Evolutionary conservation across 2,329 filamentous ascomycete species (phyloP), one percentile per base, ranked within the genome.

Genomic region (Pseudopyrenochaeta lycopersici): DNA sequence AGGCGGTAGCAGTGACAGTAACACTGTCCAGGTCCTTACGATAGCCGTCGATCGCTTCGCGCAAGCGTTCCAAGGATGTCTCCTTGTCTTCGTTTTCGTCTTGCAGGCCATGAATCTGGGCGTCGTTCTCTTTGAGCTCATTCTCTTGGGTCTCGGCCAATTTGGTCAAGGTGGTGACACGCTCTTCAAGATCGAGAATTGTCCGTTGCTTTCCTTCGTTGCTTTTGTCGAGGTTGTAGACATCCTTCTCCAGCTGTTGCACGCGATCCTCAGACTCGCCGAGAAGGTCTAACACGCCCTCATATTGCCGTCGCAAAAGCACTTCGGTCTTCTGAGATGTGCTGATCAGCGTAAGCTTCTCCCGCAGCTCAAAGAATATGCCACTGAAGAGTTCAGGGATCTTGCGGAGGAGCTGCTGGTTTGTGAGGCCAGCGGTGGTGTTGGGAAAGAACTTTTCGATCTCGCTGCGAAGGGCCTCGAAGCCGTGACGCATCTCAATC

Each of bases 361-460:
- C 66, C 2, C 60, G 59, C 23, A 74, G 61, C 52, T 72, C 72
- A n/a, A 41, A 56, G 45, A 69, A 68, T 30, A 81, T 65, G 18
- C 76, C 71, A 18, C 76, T 67, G 18, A 77, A 71, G 17, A 81
- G 62, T 27, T 65, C 54, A 2, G 69, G 69, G 17, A 70, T 62
- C 45, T 77, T 75, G 23, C 67, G 67, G 2, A 81, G 61, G 10
- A 81, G 61, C 17, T 78, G 70, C 36, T 69, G 64, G 49, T 77
- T 79, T 7, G 71, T 74, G 7, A 78, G 68, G 31, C 71, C 70
- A 11, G 67, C 62, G 3, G 76, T 74, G 11, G 74, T 58, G 20
- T 66, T 64, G 12, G 79, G 79, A n/a, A 81, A 71, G 31, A 76
- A 65, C 40, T 68, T 66, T 21, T 80, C 76, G 17, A 81, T 60